Evolutionary conservation across 78 protist species (phyloP), one percentile per base, ranked within the genome.

Genomic region (Cyanophora paradoxa): DNA sequence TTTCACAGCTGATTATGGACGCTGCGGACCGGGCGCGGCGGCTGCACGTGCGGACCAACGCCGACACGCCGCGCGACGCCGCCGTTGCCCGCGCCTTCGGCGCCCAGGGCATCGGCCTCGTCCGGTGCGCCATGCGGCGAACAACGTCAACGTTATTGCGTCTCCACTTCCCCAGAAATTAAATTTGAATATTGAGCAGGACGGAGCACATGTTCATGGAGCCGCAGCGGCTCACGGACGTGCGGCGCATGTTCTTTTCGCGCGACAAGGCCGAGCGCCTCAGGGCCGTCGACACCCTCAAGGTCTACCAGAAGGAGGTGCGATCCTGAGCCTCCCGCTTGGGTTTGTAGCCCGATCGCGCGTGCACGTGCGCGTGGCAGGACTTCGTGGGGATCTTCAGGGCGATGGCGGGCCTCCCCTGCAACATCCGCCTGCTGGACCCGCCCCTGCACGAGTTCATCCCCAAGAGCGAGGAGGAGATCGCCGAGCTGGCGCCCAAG

Each of bases 391-490:
- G 67, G 58, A 76, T 86, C 57, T 76, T 86, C 87, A 10, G 22
- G n/a, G 78, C 72, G 31, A 82, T 85, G 86, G 57, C 57, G 24
- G 83, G 76, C 57, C 72, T 54, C 31, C 88, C 90, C 28, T 81
- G 68, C 34, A 86, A 72, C 36, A 80, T 90, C 77, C 70, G 94
- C n/a, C 84, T 90, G 31, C 81, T 90, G 19, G 94, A 90, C 72
- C 94, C 94, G 17, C 94, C 94, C 34, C 90, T 90, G 33, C 94
- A 90, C 74, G 94, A 90, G 78, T 81, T 88, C 81, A 37, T 81
- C 37, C 89, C 88, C 34, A 20, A 30, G 5, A n/a, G n/a, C n/a
- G n/a, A n/a, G n/a, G n/a, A n/a, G n/a, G n/a, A n/a, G n/a, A n/a
- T n/a, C n/a, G n/a, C n/a, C n/a, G 70, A 71, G 44, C 65, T 68